phyloP scores from a whole-genome alignment of 23 red algal species.

The Cyanidioschyzon merolae region DNA sequence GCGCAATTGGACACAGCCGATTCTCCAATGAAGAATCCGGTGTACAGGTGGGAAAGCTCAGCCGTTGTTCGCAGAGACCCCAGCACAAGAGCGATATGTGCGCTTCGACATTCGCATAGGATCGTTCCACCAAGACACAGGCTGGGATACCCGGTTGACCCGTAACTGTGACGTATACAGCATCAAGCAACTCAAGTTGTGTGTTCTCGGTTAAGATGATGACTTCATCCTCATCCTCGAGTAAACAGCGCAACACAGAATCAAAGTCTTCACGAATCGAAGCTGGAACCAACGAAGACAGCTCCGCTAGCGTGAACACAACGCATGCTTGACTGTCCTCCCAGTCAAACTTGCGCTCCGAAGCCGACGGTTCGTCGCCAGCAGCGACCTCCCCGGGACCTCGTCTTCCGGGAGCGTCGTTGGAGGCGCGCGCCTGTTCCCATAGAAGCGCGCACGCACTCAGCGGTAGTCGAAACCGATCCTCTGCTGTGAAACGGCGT shows the following conservation, averaged over 20 bases:
- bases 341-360: not conserved
- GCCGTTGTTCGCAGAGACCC: not conserved
- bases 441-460: not conserved
- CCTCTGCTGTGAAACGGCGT: not conserved
- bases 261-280: not conserved
- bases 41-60: not conserved
- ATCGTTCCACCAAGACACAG: not conserved
- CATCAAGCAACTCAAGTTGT: not conserved
- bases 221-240: conserved; percentile 4
- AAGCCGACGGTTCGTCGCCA: not conserved
- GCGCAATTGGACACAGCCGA: not conserved
- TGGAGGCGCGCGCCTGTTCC: not conserved
- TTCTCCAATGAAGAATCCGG: not conserved
- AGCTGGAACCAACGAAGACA: not conserved
- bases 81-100: conserved; percentile 11
- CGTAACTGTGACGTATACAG: not conserved
- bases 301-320: not conserved
- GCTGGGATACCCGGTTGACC: not conserved
- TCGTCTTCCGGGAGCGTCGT: not conserved
- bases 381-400: not conserved
- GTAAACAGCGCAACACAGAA: not conserved
- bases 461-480: not conserved
- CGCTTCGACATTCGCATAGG: conserved; percentile 6
- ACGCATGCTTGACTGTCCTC: not conserved
- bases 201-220: not conserved